Percentiles rank a stretch among this genome's conserved stretches.
Conservation (phyloP, 495 filamentous ascomycete species). For the Penicillium cataractarum region DNA sequence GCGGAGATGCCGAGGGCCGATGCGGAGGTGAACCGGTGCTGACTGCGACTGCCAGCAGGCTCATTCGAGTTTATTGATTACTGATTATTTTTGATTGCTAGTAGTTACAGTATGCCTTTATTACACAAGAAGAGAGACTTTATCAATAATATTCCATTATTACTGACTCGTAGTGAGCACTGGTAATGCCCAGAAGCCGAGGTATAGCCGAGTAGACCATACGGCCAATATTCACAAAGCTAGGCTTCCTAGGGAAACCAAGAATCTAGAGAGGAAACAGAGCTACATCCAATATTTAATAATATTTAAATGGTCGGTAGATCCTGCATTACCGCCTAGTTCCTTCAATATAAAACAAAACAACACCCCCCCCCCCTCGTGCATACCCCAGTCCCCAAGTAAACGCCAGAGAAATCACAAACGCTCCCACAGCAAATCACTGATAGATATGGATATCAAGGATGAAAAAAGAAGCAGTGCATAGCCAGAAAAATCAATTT, state of each 20-base stretch:
- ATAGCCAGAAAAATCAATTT: background rate
- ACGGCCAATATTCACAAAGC: background rate
- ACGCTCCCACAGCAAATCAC: slow-evolving; percentile 20
- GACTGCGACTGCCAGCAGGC: background rate
- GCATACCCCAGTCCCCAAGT: background rate
- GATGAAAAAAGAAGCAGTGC: slow-evolving; percentile 3
- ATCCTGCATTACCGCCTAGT: slow-evolving; percentile 11
- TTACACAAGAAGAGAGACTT: background rate
- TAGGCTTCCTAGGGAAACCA: too few species aligned
- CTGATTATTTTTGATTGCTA: background rate
- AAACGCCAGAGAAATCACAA: slow-evolving; percentile 27
- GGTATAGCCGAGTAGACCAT: background rate
- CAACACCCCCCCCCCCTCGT: slow-evolving; percentile 12
- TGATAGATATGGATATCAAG: slow-evolving; percentile 26
- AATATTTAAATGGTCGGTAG: background rate
- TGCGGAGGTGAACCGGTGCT: slow-evolving; percentile 10
- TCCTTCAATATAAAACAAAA: slow-evolving; percentile 8
- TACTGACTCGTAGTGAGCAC: background rate
- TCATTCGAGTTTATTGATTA: background rate
- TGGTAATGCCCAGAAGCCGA: background rate
- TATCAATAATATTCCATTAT: background rate
- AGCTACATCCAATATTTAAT: background rate
- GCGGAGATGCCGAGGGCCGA: slow-evolving; percentile 41
- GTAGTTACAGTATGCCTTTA: too few species aligned
- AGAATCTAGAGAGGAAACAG: background rate